Percentiles rank a stretch among this genome's conserved stretches.
These are phyloP conservation scores for Cylindrotheca fusiformis DNA, from an alignment of 108 stramenopile genomes.

Conservation along the genomic window DNA sequence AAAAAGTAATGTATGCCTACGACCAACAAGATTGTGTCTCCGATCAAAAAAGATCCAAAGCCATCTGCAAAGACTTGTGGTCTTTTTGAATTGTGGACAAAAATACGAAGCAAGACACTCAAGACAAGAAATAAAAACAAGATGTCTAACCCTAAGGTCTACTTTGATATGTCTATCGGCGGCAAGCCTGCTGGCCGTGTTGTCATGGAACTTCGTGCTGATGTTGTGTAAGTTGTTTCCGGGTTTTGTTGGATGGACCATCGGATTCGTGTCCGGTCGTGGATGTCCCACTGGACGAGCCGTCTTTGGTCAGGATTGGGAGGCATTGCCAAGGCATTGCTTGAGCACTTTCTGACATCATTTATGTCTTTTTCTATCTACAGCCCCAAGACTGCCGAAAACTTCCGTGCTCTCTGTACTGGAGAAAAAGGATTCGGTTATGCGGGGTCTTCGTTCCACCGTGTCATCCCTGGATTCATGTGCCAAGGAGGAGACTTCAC, in stretches of 20 bases:
- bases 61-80: no score
- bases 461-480: conserved; percentile 93
- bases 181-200: conserved; percentile 79
- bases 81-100: no score
- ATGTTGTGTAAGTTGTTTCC: conserved; percentile 73
- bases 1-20: no score
- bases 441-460: conserved; percentile 80
- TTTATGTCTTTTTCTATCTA: conserved; percentile 1
- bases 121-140: neutral
- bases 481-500: conserved; percentile 91
- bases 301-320: neutral
- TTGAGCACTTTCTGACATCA: neutral
- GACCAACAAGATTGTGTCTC: no score
- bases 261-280: neutral
- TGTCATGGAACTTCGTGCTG: conserved; percentile 88
- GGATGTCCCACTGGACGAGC: neutral
- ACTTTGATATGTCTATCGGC: conserved; percentile 90
- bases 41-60: no score
- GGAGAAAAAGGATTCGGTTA: conserved; percentile 77
- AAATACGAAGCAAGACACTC: no score
- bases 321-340: neutral
- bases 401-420: conserved; percentile 63
- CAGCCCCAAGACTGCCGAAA: conserved; percentile 16
- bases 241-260: no score
- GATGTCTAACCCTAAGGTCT: conserved; percentile 57